phyloP scores from a whole-genome alignment of 108 stramenopile species.

The Skeletonema potamos region DNA sequence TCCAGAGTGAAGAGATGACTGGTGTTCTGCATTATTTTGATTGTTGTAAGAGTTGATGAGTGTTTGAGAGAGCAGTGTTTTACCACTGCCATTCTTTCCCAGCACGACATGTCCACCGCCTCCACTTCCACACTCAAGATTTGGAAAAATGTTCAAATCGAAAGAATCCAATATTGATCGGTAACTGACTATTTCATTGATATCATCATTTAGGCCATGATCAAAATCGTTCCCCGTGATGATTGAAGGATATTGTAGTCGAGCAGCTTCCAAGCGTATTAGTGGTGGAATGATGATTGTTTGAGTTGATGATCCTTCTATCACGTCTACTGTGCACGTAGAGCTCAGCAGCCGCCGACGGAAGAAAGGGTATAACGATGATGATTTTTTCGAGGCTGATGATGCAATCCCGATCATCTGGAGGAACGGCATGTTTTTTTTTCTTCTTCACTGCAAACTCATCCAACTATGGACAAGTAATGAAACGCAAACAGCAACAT shows the following conservation, averaged over 20 bases:
- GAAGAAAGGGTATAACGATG: neutral
- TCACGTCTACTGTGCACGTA: neutral
- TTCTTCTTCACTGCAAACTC: too few relatives aligned
- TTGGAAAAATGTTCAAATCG: constrained; percentile 31
- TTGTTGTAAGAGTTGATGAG: constrained; percentile 2
- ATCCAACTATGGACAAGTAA: too few relatives aligned
- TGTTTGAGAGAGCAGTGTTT: constrained; percentile 39
- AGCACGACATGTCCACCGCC: constrained; percentile 62
- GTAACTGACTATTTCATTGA: neutral
- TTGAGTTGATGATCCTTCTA: neutral
- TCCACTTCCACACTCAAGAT: constrained; percentile 18
- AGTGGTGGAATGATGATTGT: neutral
- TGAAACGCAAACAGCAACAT: too few relatives aligned
- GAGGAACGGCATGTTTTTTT: neutral
- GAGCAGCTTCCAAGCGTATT: neutral
- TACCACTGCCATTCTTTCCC: constrained; percentile 56
- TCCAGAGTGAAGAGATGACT: constrained; percentile 24
- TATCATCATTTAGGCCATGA: neutral
- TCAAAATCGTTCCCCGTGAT: neutral
- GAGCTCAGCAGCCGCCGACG: neutral
- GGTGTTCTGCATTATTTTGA: constrained; percentile 3
- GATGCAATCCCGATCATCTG: neutral
- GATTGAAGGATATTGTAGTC: neutral
- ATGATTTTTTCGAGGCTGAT: neutral
- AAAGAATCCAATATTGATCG: neutral